Percentiles rank a stretch among this genome's conserved stretches.
Evolutionary conservation across 768 basidiomycete species (phyloP).

Genomic region (Phylloporus sp.): DNA sequence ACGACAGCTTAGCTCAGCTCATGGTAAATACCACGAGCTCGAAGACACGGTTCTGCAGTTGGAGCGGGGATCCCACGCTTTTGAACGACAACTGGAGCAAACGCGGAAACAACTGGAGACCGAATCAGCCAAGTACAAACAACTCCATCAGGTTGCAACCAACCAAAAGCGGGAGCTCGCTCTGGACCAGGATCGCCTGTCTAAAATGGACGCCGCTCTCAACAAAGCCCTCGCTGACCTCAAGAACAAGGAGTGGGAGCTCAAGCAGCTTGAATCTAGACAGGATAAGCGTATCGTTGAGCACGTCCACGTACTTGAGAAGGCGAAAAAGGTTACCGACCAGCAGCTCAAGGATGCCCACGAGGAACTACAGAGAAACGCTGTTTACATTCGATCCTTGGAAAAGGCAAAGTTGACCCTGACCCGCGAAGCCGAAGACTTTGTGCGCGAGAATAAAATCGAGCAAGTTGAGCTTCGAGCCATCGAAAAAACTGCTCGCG

Average conservation of each 20-base stretch:
- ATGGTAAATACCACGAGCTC: constrained; percentile 76
- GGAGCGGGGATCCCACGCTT: constrained; percentile 75
- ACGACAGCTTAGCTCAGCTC: constrained; percentile 66
- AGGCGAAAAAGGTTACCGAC: constrained; percentile 93
- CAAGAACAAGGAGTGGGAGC: constrained; percentile 78
- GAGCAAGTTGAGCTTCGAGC: constrained; percentile 62
- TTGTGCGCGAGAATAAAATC: constrained; percentile 66
- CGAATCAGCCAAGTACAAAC: constrained; percentile 68
- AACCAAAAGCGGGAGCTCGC: constrained; percentile 67
- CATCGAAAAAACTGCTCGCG: constrained; percentile 63
- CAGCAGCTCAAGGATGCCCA: constrained; percentile 82
- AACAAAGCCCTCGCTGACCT: constrained; percentile 79
- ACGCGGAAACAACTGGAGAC: constrained; percentile 68
- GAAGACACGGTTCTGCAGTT: constrained; percentile 85
- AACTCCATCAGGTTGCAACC: constrained; percentile 64
- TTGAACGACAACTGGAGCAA: constrained; percentile 68
- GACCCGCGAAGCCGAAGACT: constrained; percentile 79
- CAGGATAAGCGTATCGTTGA: constrained; percentile 99
- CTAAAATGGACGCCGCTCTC: constrained; percentile 74
- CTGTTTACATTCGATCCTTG: constrained; percentile 76
- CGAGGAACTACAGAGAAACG: constrained; percentile 69
- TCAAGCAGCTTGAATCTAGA: constrained; percentile 78
- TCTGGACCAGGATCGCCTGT: constrained; percentile 62
- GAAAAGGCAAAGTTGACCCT: constrained; percentile 77
- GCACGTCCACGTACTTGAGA: constrained; percentile 93